Base-by-base conservation (phyloP, 495 filamentous ascomycete genomes). In the Penicillium flavigenum region DNA sequence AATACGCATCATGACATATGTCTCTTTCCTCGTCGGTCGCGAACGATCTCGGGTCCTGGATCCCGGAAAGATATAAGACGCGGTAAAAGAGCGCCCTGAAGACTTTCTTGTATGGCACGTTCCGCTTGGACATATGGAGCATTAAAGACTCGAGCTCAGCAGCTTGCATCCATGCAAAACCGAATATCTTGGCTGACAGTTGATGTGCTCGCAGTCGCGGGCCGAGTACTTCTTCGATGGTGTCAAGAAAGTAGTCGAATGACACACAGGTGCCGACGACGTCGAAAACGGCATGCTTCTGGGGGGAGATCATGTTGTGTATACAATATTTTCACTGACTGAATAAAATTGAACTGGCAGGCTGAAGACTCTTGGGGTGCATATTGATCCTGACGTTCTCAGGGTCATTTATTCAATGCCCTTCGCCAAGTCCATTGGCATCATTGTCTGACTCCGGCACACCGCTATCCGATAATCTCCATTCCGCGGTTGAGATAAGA, bases 241-340 rank as follows among this genome's bases (percentile, higher is more conserved):
- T 31, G 26, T 46, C 43, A 60, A 65, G 69, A 59, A 72, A 76
- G 39, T 65, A 67, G 44, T 72, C 68, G 57, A 70, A 77, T 16
- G 73, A 70, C 48, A 77, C 68, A 47, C 70, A 74, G 32, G 75
- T 78, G n/a, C 74, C 75, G 32, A 78, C 72, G 0, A 78, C 68
- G 57, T 78, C 73, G 61, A 78, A 77, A 14, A 77, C 72, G 57
- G 76, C 65, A 54, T 74, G 75, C 26, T 76, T 72, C 46, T 52
- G 9, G 14, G 46, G 16, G 16, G 6, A n/a, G 5, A 6, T 39
- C 36, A 39, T 39, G 16, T n/a, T 39, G 36, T n/a, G 36, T 2
- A 17, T 39, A 39, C 36, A n/a, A n/a, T 16, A 39, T 39, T 7
- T 39, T n/a, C 16, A n/a, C 14, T 8, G 6, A 17, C n/a, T 17